phyloP scores from a whole-genome alignment of 1,284 basidiomycete genomes.

The Pholiota adiposa region DNA sequence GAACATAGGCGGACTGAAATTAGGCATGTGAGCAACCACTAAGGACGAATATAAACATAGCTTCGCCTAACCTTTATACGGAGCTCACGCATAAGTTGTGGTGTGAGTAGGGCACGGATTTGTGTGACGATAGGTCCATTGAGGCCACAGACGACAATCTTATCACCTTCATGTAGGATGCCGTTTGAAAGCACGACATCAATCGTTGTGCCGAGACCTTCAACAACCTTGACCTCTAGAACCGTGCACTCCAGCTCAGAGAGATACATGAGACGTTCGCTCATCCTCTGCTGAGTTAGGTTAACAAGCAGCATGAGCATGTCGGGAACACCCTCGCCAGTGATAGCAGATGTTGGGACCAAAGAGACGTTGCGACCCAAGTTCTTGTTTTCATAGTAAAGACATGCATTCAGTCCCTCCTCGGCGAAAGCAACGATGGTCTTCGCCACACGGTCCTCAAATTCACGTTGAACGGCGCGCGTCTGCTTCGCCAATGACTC shows the following conservation, averaged over 20 bases:
- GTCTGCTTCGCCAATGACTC: constrained; percentile 91
- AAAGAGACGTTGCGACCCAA: constrained; percentile 94
- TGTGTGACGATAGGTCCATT: constrained; percentile 98
- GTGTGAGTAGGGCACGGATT: constrained; percentile 92
- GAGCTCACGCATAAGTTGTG: constrained; percentile 95
- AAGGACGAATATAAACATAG: constrained; percentile 1
- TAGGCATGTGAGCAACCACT: constrained; percentile 14
- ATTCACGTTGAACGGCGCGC: constrained; percentile 86
- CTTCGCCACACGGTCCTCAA: constrained; percentile 87
- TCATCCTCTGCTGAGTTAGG: constrained; percentile 98
- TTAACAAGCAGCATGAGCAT: constrained; percentile 99
- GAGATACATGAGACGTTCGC: constrained; percentile 96
- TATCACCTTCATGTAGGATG: constrained; percentile 90
- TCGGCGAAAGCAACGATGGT: constrained; percentile 95
- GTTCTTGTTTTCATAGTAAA: constrained; percentile 98
- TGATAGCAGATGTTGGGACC: constrained; percentile 97
- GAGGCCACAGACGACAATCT: constrained; percentile 95
- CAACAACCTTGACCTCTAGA: constrained; percentile 98
- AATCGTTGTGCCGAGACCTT: constrained; percentile 97
- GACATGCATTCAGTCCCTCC: constrained; percentile 93
- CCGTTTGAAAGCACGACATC: constrained; percentile 98
- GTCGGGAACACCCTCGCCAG: constrained; percentile 99
- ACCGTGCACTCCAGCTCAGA: constrained; percentile 99
- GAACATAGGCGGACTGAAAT: constrained; percentile 89
- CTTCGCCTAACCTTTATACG: constrained; percentile 83